These are phyloP conservation scores for Xylariomycetidae sp. DNA, from an alignment of 2,329 filamentous ascomycete genomes.

Conservation along the genomic window DNA sequence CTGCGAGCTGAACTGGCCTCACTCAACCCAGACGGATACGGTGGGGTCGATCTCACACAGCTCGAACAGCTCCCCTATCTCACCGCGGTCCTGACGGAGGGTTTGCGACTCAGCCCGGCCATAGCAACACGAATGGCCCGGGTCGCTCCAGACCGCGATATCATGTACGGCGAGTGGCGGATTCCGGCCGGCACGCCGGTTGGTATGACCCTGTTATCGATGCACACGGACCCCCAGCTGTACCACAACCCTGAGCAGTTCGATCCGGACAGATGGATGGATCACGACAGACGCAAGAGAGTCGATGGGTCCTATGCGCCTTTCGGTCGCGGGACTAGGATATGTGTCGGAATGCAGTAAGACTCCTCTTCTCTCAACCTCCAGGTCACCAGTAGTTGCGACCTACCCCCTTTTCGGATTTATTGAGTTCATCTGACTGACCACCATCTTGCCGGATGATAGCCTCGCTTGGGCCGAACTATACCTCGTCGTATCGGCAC, in stretches of 20 bases:
- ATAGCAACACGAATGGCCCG: slow-evolving; percentile 37
- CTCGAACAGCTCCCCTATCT: slow-evolving; percentile 29
- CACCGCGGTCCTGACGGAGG: slow-evolving; percentile 38
- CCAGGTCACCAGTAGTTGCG: no score
- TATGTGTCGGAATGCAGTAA: slow-evolving; percentile 19
- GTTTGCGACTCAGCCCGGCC: slow-evolving; percentile 37
- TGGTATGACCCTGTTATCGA: slow-evolving; percentile 18
- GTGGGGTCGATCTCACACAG: not conserved
- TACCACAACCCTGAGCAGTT: slow-evolving; percentile 15
- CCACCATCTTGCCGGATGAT: not conserved
- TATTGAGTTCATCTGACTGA: not conserved
- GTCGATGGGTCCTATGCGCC: slow-evolving; percentile 14
- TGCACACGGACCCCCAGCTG: slow-evolving; percentile 15
- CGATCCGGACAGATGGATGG: slow-evolving; percentile 21
- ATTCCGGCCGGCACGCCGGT: slow-evolving; percentile 19
- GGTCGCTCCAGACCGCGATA: slow-evolving; percentile 26
- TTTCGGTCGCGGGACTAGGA: slow-evolving; percentile 15
- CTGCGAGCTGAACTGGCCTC: slow-evolving; percentile 1
- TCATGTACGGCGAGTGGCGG: slow-evolving; percentile 12
- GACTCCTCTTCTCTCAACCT: slow-evolving; percentile 2
- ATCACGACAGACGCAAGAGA: slow-evolving; percentile 4
- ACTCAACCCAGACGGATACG: no score
- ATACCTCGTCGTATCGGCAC: not conserved
- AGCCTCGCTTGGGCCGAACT: slow-evolving; percentile 5
- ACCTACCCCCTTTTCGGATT: no score